Percentiles rank a stretch among this genome's conserved stretches.
phyloP scores from a whole-genome alignment of 1,284 basidiomycete genomes.

The Cystobasidium pallidum region DNA sequence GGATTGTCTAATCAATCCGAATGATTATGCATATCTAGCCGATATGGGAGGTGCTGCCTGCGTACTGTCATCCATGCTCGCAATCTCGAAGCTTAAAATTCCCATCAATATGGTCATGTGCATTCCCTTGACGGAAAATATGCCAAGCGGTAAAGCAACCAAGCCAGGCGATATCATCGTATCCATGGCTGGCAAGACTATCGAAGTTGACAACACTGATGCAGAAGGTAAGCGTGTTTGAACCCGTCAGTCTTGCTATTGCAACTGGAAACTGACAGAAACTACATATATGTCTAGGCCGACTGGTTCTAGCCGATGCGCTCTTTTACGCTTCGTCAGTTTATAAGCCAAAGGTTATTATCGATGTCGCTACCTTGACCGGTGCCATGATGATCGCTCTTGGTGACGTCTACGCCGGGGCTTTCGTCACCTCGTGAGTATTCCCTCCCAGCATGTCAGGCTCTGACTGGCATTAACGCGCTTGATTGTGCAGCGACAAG shows the following conservation, averaged over 20 bases:
- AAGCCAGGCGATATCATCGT: constrained; percentile 79
- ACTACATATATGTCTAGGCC: constrained; percentile 68
- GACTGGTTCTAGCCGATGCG: constrained; percentile 74
- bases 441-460: constrained; percentile 39
- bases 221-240: constrained; percentile 41
- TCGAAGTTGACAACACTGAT: constrained; percentile 81
- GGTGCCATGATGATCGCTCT: constrained; percentile 62
- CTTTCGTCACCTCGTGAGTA: constrained; percentile 66
- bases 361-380: constrained; percentile 84
- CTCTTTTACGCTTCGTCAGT: constrained; percentile 79
- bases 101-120: constrained; percentile 76
- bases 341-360: constrained; percentile 77
- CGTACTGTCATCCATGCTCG: constrained; percentile 71
- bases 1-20: constrained; percentile 75
- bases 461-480: not conserved
- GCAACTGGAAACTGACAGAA: not conserved
- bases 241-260: no score
- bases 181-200: constrained; percentile 84
- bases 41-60: constrained; percentile 89
- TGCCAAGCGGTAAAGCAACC: constrained; percentile 80
- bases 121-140: constrained; percentile 81
- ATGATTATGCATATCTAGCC: constrained; percentile 57
- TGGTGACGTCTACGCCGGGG: constrained; percentile 75
- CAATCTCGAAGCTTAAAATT: constrained; percentile 76
- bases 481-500: constrained; percentile 61